phyloP scores from a whole-genome alignment of 106 monocot genomes.

The Dendrobium chrysotoxum region DNA sequence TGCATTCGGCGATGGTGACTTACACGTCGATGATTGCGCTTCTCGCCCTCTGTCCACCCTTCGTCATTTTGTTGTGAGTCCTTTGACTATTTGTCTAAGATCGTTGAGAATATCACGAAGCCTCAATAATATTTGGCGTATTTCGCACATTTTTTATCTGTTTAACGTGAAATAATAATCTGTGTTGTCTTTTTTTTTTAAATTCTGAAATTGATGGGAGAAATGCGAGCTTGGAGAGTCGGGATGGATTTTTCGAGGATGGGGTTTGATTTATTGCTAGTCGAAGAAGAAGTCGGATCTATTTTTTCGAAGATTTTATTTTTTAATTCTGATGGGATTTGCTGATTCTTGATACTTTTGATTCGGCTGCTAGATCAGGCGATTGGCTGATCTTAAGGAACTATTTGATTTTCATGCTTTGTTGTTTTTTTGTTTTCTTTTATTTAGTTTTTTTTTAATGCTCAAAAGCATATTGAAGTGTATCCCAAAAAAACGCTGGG shows the following conservation, averaged over 20 bases:
- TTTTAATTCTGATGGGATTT: background rate
- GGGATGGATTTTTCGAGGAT: background rate
- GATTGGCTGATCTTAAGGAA: background rate
- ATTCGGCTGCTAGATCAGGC: background rate
- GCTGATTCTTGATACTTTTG: background rate
- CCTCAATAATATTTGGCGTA: background rate
- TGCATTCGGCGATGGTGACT: slow-evolving; percentile 73
- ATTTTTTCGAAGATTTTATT: background rate
- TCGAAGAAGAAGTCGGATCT: background rate
- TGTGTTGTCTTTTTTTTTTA: background rate
- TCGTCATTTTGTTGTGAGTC: slow-evolving; percentile 87
- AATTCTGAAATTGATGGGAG: background rate
- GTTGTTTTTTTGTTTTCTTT: background rate
- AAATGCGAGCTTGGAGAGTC: background rate
- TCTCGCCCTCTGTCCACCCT: slow-evolving; percentile 87
- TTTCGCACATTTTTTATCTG: background rate
- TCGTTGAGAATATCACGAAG: background rate
- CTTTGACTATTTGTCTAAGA: background rate
- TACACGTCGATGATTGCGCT: slow-evolving; percentile 92
- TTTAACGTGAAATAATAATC: background rate
- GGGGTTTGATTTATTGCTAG: background rate
- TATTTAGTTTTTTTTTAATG: no score
- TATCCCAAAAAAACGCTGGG: no score
- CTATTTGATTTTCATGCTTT: background rate
- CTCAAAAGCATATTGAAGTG: no score